Evolutionary conservation across 257 asterid genomes (phyloP).

Genomic region (Petunia secreta): DNA sequence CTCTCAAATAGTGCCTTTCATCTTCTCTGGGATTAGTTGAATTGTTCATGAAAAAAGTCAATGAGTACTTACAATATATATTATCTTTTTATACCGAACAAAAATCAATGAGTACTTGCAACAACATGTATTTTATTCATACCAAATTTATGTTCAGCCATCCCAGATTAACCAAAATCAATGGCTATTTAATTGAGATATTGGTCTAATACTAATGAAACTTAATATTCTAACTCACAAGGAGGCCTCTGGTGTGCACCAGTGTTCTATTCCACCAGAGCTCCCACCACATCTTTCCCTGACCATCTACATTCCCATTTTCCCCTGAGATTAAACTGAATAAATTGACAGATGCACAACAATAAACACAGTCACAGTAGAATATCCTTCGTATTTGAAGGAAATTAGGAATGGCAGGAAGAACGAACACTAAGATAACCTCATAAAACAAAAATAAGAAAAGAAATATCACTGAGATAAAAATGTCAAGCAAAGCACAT

Average conservation of each 20-base stretch:
- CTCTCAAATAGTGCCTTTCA: too few relatives aligned
- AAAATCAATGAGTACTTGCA: too few relatives aligned
- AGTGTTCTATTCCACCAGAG: slow-evolving; percentile 95
- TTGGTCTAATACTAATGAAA: too few relatives aligned
- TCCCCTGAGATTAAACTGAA: slow-evolving; percentile 53
- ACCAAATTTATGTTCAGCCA: too few relatives aligned
- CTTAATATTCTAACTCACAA: slow-evolving; percentile 34
- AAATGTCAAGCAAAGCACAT: not conserved
- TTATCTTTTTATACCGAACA: too few relatives aligned
- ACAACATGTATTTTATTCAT: too few relatives aligned
- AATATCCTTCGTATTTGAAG: not conserved
- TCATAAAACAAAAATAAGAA: not conserved
- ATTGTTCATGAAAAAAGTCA: too few relatives aligned
- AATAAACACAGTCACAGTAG: not conserved
- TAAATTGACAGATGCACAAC: slow-evolving; percentile 2
- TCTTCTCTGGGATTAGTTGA: too few relatives aligned
- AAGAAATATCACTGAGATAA: slow-evolving; percentile 4
- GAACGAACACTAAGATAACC: not conserved
- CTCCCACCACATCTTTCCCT: slow-evolving; percentile 99
- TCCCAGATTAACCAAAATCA: too few relatives aligned
- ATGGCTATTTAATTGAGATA: too few relatives aligned
- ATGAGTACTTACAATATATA: too few relatives aligned
- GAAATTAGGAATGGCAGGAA: not conserved
- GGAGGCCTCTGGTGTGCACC: slow-evolving; percentile 91
- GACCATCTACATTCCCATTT: slow-evolving; percentile 93